Base-by-base conservation (phyloP, 1,284 basidiomycete genomes). In the Naganishia albida region DNA sequence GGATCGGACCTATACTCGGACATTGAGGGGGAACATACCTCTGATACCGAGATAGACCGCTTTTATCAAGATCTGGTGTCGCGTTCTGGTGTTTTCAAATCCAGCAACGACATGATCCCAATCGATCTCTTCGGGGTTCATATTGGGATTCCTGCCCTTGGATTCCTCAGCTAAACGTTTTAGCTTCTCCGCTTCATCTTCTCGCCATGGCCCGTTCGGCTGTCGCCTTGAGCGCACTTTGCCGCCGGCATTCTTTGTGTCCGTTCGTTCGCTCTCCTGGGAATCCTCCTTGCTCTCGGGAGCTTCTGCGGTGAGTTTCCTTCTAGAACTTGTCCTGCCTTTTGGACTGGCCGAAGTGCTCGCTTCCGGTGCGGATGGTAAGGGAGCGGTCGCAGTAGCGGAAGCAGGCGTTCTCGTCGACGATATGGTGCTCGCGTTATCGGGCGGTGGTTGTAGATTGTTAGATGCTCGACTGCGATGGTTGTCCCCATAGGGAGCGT, bases 41-140 rank as follows among this genome's bases (percentile, higher is more conserved):
- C 69, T 68, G 52, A 73, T 56, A 23, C 73, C 73, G 38, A 72
- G 57, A 49, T 73, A 69, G 10, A 73, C 71, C 18, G 73, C 73
- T 55, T 73, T 71, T 55, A 71, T 70, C 55, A 72, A 50, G n/a
- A 74, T 68, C 66, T 74, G 73, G 57, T 71, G 70, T 44, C 70
- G 66, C 26, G 66, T 71, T 63, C 73, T 67, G 20, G 64, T 66
- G 7, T 51, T 59, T 16, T 71, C 72, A 40, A 74, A 71, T 25
- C 68, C 55, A 26, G 67, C 52, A 18, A 65, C 64, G 7, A 74
- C 69, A 64, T 65, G 69, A 16, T 68, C 65, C 73, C 73, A 74
- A 57, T 74, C 70, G 10, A 71, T 68, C 53, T 66, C 67, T 20
- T 68, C 62, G 23, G 64, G 57, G 8, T n/a, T 30, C 1, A 66